Evolutionary conservation across 208 protist genomes (phyloP).

Genomic region (Borovskyia barvae): DNA sequence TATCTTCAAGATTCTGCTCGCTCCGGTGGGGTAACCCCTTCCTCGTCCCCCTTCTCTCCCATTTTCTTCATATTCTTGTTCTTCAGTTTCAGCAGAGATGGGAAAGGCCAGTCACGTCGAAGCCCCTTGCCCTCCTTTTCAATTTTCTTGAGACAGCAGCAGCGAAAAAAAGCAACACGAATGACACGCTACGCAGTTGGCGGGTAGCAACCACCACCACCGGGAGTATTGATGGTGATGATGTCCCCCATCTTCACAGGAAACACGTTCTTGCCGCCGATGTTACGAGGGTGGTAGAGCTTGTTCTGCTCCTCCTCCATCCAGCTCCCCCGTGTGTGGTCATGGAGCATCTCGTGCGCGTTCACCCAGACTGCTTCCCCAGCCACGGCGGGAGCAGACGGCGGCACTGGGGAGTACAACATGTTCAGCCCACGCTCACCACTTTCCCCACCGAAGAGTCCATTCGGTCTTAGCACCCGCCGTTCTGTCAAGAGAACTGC

Average conservation of each 20-base stretch:
- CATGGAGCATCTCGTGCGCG: constrained; percentile 48
- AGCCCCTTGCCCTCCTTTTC: too few species aligned
- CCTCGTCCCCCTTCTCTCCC: too few species aligned
- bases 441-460: constrained; percentile 75
- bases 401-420: constrained; percentile 30
- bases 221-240: constrained; percentile 53
- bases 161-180: neutral
- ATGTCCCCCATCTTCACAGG: constrained; percentile 50
- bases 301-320: constrained; percentile 25
- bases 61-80: too few species aligned
- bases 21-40: too few species aligned
- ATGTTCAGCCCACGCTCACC: constrained; percentile 77
- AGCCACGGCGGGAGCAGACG: neutral
- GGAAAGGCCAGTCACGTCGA: too few species aligned
- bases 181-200: neutral
- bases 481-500: constrained; percentile 93
- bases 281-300: constrained; percentile 52
- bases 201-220: constrained; percentile 51
- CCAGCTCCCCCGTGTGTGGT: constrained; percentile 37
- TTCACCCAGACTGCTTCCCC: constrained; percentile 14
- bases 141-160: neutral
- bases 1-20: too few species aligned
- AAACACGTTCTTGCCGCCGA: constrained; percentile 61
- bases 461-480: constrained; percentile 78
- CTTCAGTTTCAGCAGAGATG: too few species aligned